Percentiles rank a stretch among this genome's conserved stretches.
Conservation (phyloP, 177 flowering plant species). For the Telopea speciosissima region DNA sequence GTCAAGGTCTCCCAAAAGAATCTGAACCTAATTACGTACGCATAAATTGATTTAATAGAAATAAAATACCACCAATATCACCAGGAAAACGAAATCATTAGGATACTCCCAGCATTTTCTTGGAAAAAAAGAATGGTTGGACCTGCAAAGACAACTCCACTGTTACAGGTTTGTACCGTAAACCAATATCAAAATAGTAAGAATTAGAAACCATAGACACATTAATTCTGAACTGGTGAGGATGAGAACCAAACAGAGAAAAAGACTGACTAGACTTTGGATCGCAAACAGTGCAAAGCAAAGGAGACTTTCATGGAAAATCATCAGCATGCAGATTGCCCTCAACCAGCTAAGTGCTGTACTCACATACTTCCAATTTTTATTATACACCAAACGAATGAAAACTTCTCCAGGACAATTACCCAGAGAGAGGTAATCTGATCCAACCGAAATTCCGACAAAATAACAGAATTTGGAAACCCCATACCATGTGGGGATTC, state of each 20-base stretch:
- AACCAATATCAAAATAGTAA: neutral
- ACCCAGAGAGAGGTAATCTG: too few relatives aligned
- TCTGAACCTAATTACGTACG: conserved; percentile 2
- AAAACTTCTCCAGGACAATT: too few relatives aligned
- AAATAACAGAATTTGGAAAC: too few relatives aligned
- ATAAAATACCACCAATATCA: neutral
- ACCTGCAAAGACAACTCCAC: conserved; percentile 50
- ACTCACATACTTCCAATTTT: too few relatives aligned
- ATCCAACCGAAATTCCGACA: too few relatives aligned
- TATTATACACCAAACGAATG: too few relatives aligned
- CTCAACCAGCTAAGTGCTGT: neutral
- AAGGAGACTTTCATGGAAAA: neutral
- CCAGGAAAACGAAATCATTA: conserved; percentile 12
- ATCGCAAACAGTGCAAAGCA: neutral
- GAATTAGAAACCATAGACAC: neutral
- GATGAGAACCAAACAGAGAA: neutral
- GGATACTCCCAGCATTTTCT: conserved; percentile 99
- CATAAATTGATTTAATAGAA: neutral
- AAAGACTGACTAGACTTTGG: neutral
- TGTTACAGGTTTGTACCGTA: conserved; percentile 5
- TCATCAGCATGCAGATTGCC: neutral
- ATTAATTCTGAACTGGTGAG: neutral
- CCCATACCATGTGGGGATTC: too few relatives aligned
- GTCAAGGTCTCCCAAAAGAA: conserved; percentile 47
- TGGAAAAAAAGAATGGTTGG: conserved; percentile 97